phyloP scores from a whole-genome alignment of 1,284 basidiomycete species.

The Anthracocystis panici-leucophaei region DNA sequence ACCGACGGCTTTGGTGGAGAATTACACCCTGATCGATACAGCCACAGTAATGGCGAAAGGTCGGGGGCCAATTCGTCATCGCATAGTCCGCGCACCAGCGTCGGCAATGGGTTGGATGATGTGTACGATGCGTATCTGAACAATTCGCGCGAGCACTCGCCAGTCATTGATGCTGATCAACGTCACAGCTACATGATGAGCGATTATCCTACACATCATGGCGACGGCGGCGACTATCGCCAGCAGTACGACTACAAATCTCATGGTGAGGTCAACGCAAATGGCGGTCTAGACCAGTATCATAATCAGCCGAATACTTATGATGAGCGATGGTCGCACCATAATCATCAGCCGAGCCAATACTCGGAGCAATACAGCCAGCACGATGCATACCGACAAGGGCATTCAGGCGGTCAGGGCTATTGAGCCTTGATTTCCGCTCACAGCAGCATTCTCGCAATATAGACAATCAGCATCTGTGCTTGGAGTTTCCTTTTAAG shows the following conservation, averaged over 20 bases:
- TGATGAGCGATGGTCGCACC: slow-evolving; percentile 19
- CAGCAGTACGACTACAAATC: slow-evolving; percentile 12
- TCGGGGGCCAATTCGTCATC: slow-evolving; percentile 25
- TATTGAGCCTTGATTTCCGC: slow-evolving; percentile 4
- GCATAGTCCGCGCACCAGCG: slow-evolving; percentile 28
- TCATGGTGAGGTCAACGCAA: background rate
- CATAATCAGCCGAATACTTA: slow-evolving; percentile 12
- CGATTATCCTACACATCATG: slow-evolving; percentile 22
- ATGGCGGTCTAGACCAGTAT: slow-evolving; percentile 12
- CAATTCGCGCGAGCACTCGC: slow-evolving; percentile 32
- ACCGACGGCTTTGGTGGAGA: slow-evolving; percentile 45
- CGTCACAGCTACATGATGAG: slow-evolving; percentile 53
- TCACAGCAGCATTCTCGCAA: background rate
- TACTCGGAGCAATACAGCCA: slow-evolving; percentile 14
- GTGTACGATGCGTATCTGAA: slow-evolving; percentile 50
- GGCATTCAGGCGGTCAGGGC: slow-evolving; percentile 2
- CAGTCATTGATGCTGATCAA: slow-evolving; percentile 29
- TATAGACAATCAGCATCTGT: slow-evolving; percentile 1
- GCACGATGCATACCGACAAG: slow-evolving; percentile 16
- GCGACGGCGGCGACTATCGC: background rate
- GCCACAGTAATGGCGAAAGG: slow-evolving; percentile 24
- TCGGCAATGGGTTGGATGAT: slow-evolving; percentile 30
- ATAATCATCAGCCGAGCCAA: background rate
- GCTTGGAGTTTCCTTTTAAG: background rate
- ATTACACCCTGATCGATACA: slow-evolving; percentile 35